Evolutionary conservation across 2,329 filamentous ascomycete genomes (phyloP).

Genomic region (Clonostachys solani): DNA sequence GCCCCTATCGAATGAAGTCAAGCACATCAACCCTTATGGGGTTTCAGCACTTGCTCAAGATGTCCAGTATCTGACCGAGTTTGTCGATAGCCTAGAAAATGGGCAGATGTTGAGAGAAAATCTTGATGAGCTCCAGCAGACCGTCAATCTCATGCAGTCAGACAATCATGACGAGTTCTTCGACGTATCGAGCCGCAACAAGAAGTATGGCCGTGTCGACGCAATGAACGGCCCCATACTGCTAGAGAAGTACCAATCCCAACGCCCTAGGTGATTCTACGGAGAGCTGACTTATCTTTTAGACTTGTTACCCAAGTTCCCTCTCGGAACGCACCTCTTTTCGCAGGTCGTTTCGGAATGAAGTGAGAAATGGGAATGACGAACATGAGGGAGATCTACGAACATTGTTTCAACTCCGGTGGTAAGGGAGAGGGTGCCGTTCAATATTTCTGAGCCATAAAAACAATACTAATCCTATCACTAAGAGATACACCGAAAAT

Average conservation of each 20-base stretch:
- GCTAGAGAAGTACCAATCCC: conserved; percentile 73
- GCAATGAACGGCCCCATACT: conserved; percentile 82
- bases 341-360: conserved; percentile 74
- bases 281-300: not conserved
- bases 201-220: conserved; percentile 91
- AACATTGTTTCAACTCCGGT: no score
- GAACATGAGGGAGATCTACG: not conserved
- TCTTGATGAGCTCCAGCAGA: conserved; percentile 90
- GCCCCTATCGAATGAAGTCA: conserved; percentile 74
- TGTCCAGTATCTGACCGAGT: conserved; percentile 76
- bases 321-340: conserved; percentile 11
- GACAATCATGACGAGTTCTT: conserved; percentile 98
- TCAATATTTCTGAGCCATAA: no score
- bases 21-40: conserved; percentile 81
- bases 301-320: no score
- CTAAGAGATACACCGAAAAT: no score
- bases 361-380: conserved; percentile 9
- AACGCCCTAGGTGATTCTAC: not conserved
- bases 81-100: conserved; percentile 83
- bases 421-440: no score
- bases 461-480: no score
- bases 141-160: conserved; percentile 78
- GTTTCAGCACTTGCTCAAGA: conserved; percentile 79
- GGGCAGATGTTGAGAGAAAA: conserved; percentile 82
- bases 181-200: conserved; percentile 83